These are phyloP conservation scores for Metschnikowia kunwiensis DNA, from an alignment of 805 yeast genomes.

Conservation along the genomic window DNA sequence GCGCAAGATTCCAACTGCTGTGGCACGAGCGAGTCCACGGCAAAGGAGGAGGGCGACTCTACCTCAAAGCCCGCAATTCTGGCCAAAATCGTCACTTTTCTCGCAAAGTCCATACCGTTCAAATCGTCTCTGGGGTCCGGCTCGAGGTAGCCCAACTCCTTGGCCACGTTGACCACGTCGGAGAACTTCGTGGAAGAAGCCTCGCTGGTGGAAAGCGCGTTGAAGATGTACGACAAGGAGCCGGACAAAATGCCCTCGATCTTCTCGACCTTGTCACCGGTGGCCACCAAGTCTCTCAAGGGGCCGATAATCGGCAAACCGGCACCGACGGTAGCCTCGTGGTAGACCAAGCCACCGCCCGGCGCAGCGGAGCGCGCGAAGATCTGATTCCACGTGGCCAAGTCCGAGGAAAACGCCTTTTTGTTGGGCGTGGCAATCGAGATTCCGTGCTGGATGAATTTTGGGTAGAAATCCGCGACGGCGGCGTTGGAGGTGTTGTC, in stretches of 20 bases:
- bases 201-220: conserved; percentile 76
- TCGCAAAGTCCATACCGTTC: conserved; percentile 96
- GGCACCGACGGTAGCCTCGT: conserved; percentile 98
- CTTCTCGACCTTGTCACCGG: conserved; percentile 89
- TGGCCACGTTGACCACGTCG: conserved; percentile 85
- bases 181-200: conserved; percentile 70
- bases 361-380: conserved; percentile 53
- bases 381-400: conserved; percentile 72
- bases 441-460: conserved; percentile 69
- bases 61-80: conserved; percentile 86
- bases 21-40: conserved; percentile 92
- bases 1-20: conserved; percentile 70
- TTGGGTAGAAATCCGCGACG: conserved; percentile 75
- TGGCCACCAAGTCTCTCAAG: conserved; percentile 78
- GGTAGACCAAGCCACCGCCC: conserved; percentile 76
- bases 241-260: conserved; percentile 98
- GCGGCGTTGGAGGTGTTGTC: conserved; percentile 90
- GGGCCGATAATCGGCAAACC: conserved; percentile 93
- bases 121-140: conserved; percentile 99
- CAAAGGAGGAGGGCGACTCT: conserved; percentile 86
- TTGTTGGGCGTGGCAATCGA: conserved; percentile 98
- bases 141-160: conserved; percentile 91
- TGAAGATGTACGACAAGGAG: conserved; percentile 90
- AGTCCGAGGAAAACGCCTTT: conserved; percentile 86
- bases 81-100: conserved; percentile 95